Evolutionary conservation across 2,329 filamentous ascomycete genomes (phyloP).

Genomic region (Gyromitra esculenta): DNA sequence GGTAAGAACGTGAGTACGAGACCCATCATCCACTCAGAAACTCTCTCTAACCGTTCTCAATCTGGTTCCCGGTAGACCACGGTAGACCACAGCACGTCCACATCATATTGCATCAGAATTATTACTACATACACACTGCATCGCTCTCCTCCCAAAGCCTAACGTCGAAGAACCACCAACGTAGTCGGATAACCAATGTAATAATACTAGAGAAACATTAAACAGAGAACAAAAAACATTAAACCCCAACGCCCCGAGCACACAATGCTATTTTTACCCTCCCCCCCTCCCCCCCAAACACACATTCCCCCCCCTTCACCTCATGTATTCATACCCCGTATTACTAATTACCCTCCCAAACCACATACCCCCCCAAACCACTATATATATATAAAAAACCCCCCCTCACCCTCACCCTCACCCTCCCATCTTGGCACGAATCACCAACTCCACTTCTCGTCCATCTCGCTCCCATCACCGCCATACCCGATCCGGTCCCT

Average conservation of each 20-base stretch:
- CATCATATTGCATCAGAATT: no score
- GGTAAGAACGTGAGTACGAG: not conserved
- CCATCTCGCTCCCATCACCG: constrained; percentile 52
- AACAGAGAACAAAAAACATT: not conserved
- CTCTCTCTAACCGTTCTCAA: no score
- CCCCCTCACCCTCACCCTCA: no score
- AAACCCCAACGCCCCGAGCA: not conserved
- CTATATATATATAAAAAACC: not conserved
- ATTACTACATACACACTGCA: no score
- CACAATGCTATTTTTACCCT: not conserved
- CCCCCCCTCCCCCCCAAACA: no score
- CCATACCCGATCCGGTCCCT: constrained; percentile 60
- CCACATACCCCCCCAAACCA: not conserved
- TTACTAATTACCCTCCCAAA: not conserved
- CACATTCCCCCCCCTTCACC: no score
- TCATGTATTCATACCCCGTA: no score
- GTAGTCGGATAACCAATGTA: not conserved
- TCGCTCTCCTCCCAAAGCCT: no score
- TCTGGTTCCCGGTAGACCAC: no score
- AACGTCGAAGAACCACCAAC: no score
- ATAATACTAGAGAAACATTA: not conserved
- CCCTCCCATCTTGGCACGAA: not conserved
- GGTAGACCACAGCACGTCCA: no score
- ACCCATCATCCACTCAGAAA: no score
- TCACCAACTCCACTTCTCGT: constrained; percentile 32